Percentiles rank a stretch among this genome's conserved stretches.
phyloP scores from a whole-genome alignment of 306 rosid species.

The Trifolium pratense region DNA sequence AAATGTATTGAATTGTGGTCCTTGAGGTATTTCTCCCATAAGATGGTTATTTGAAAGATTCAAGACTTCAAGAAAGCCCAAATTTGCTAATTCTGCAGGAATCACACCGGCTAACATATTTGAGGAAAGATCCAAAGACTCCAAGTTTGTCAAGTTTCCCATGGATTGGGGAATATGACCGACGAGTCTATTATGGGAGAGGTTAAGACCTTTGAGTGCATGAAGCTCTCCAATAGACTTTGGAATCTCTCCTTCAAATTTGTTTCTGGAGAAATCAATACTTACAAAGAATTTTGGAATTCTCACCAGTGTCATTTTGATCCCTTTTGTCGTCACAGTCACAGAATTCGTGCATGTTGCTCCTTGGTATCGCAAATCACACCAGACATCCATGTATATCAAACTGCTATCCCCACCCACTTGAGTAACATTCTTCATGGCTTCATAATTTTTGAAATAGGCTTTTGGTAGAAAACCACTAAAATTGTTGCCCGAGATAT shows the following conservation, averaged over 20 bases:
- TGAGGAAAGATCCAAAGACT: slow-evolving; percentile 53
- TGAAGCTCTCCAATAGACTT: slow-evolving; percentile 26
- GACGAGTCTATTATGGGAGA: slow-evolving; percentile 43
- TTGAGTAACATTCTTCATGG: too few species aligned
- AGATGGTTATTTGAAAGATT: too few species aligned
- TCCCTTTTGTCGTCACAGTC: slow-evolving; percentile 24
- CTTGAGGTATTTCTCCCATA: too few species aligned
- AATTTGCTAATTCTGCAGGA: slow-evolving; percentile 9
- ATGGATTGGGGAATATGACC: slow-evolving; percentile 43
- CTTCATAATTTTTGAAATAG: too few species aligned
- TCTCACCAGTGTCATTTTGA: rapidly evolving
- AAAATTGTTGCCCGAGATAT: slow-evolving; percentile 28
- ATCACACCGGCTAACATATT: slow-evolving; percentile 30
- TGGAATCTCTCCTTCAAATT: slow-evolving; percentile 49
- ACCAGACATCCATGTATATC: too few species aligned
- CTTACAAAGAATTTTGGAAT: neutral
- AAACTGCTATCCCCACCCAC: too few species aligned
- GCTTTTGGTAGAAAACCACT: neutral
- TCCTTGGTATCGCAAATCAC: too few species aligned
- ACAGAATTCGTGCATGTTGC: slow-evolving; percentile 11
- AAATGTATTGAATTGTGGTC: too few species aligned
- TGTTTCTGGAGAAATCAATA: slow-evolving; percentile 47
- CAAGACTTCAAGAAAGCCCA: too few species aligned
- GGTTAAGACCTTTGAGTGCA: slow-evolving; percentile 36
- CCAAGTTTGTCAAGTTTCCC: slow-evolving; percentile 38